Base-by-base conservation (phyloP, 2,329 filamentous ascomycete genomes). In the Sarocladiaceae sp. region DNA sequence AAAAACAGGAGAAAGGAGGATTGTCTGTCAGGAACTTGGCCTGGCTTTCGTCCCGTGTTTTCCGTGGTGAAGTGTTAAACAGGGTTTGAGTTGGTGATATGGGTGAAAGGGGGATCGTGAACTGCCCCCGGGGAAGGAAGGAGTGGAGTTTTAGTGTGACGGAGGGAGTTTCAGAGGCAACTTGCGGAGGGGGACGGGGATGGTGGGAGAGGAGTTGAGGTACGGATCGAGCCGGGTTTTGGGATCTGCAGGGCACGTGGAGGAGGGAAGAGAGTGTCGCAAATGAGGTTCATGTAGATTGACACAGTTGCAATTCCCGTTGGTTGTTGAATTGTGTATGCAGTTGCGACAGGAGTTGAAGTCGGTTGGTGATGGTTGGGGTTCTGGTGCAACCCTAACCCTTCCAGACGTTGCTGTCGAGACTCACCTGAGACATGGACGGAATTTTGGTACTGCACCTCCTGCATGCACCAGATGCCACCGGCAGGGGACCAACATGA, bases 91-190 rank as follows among this genome's bases (percentile, higher is more conserved):
- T 28, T 46, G 22, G 22, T 26, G 12, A 17, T 12, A 37, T 10
- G 18, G 6, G 10, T 22, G 17, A 15, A 26, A 29, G 25, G 40
- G 25, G 22, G 22, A 46, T 46, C 37, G 37, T 40, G 37, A 40
- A 40, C 37, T 29, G 29, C 29, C 8, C 10, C 29, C 29, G 15
- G 29, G 29, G 29, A 8, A 46, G 13, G 40, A 25, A 18, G 13
- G 39, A 42, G 35, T 7, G n/a, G n/a, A 10, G 17, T 22, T 20
- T 10, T 46, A 29, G 40, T 46, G 40, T 25, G 25, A 17, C 40
- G 25, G 40, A 46, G 40, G 40, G 22, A 46, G 40, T 46, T 46
- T 46, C 40, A 46, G 40, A 29, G 37, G n/a, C n/a, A n/a, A n/a
- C 15, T 5, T 36, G 5, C 18, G 8, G 7, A 20, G 37, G 37